Evolutionary conservation across 2,329 filamentous ascomycete species (phyloP), one percentile per base, ranked within the genome.

Genomic region (Sporothrix protearum): DNA sequence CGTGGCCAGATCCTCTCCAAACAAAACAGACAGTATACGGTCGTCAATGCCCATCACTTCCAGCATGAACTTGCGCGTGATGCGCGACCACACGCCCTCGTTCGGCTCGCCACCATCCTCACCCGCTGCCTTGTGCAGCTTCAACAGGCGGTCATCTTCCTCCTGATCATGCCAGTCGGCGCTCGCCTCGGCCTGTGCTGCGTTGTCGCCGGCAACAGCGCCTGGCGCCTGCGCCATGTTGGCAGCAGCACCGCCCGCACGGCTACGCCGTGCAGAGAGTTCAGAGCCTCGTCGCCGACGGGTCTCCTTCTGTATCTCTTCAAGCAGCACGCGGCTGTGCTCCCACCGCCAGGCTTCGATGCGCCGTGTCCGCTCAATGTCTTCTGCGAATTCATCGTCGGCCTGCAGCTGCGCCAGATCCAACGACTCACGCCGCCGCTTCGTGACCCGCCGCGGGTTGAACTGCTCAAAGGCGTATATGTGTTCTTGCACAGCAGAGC

Each of bases 271-370:
- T 36, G 80, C 79, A 73, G 86, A 88, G 59, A 83, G 83, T 75
- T 88, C 83, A 8, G 88, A 90, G 79, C 88, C 87, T 42, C 90
- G 85, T 72, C 91, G 87, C 72, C 91, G 86, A 73, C 85, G 83
- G 71, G 94, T 97, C 81, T 97, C 93, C 73, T 88, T 91, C 80
- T 96, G 92, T 64, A 98, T 94, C 80, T 97, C 93, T 71, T 97
- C 92, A 45, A 97, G 80, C 36, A 99, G 83, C 12, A 93, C 89
- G 72, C 88, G 88, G 79, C 94, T 97, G 79, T 99, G 94, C 77
- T 98, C 95, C 77, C 96, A 82, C 71, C 94, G 88, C 96, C 96
- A 99, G 68, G 88, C 87, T 80, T 98, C 95, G 78, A 99, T 97
- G 73, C 95, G 88, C 76, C 90, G 88, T 78, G 90, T 91, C 78